Evolutionary conservation across 805 yeast species (phyloP).

Genomic region (Candida dajiaensis): DNA sequence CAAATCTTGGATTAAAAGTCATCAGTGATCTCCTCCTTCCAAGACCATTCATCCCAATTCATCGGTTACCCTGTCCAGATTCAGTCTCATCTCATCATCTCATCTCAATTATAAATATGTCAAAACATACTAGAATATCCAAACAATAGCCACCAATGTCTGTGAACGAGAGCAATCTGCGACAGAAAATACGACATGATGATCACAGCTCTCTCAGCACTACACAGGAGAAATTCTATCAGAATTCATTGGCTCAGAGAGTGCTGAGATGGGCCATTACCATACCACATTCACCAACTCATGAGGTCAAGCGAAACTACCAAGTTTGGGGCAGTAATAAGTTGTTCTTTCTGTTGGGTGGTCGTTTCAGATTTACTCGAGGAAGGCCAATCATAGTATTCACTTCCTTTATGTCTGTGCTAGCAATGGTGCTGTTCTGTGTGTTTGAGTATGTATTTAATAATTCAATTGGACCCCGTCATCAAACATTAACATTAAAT

Average conservation of each 20-base stretch:
- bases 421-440: conserved; percentile 50
- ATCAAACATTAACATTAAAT: neutral
- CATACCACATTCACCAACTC: conserved; percentile 7
- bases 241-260: conserved; percentile 1
- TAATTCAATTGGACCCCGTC: neutral
- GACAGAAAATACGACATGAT: neutral
- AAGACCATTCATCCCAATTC: too few relatives aligned
- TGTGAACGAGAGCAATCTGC: neutral
- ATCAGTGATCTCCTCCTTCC: too few relatives aligned
- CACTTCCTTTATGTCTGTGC: conserved; percentile 28
- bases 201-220: neutral
- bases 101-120: too few relatives aligned
- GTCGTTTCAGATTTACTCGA: conserved; percentile 44
- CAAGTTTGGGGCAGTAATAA: conserved; percentile 35
- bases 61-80: too few relatives aligned
- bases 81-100: too few relatives aligned
- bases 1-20: too few relatives aligned
- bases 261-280: conserved; percentile 21
- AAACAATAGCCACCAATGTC: neutral
- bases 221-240: neutral
- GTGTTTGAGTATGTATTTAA: conserved; percentile 33
- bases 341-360: conserved; percentile 57
- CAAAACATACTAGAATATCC: neutral
- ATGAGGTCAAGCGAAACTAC: conserved; percentile 29
- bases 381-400: conserved; percentile 36